Conservation (phyloP, 495 filamentous ascomycete species). For the Extremus antarcticus region DNA sequence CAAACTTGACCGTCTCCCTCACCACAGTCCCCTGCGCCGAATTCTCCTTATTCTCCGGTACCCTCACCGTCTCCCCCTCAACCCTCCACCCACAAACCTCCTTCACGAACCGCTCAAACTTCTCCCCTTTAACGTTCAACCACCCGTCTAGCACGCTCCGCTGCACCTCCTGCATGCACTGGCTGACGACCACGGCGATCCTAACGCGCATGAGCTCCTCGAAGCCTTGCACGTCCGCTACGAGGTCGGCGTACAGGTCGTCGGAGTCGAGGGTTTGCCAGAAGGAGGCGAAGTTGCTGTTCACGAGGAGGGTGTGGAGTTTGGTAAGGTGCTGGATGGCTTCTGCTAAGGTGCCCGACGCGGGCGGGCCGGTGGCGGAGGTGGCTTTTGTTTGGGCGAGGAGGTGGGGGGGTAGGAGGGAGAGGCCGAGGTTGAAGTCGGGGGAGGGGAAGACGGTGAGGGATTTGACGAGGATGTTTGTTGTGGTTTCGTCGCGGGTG, state of each 20-base stretch:
- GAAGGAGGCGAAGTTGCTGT: slow-evolving; percentile 78
- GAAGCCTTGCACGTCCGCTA: slow-evolving; percentile 88
- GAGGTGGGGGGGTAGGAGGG: slow-evolving; percentile 75
- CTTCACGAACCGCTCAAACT: slow-evolving; percentile 66
- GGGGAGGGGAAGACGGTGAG: slow-evolving; percentile 95
- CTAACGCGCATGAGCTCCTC: slow-evolving; percentile 90
- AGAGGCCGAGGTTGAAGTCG: slow-evolving; percentile 86
- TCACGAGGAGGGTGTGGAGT: slow-evolving; percentile 75
- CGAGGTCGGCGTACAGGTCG: slow-evolving; percentile 90
- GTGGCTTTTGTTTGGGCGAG: slow-evolving; percentile 42
- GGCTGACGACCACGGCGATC: slow-evolving; percentile 80
- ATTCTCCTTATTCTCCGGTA: slow-evolving; percentile 93
- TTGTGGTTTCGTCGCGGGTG: slow-evolving; percentile 87
- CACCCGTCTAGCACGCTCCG: slow-evolving; percentile 69
- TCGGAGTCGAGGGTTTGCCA: slow-evolving; percentile 88
- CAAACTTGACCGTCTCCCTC: slow-evolving; percentile 91
- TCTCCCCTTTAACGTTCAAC: slow-evolving; percentile 65
- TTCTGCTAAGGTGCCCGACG: slow-evolving; percentile 47
- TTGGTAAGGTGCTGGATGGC: slow-evolving; percentile 78
- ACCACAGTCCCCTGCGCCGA: slow-evolving; percentile 94
- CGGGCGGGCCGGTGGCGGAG: slow-evolving; percentile 28
- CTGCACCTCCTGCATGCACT: slow-evolving; percentile 76
- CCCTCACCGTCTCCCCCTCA: slow-evolving; percentile 49
- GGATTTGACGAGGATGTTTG: slow-evolving; percentile 96
- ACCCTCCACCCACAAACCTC: slow-evolving; percentile 85